A percentile compares a stretch with the other conserved stretches of the same genome.
phyloP scores from a whole-genome alignment of 768 basidiomycete species.

The Chlorophyllum brunneum region DNA sequence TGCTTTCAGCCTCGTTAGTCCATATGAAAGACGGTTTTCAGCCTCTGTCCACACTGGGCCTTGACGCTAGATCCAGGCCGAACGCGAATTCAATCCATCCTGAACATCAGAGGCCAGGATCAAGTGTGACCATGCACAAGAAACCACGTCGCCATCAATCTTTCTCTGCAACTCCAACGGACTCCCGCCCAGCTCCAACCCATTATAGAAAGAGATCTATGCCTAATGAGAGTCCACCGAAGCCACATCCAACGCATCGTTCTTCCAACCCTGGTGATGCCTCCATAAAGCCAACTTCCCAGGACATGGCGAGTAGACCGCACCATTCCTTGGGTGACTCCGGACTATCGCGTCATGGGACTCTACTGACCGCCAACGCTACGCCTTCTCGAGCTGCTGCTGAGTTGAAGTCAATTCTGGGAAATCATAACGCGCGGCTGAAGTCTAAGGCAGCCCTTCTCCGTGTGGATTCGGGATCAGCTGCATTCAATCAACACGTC shows the following conservation, averaged over 20 bases:
- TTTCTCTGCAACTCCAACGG: neutral
- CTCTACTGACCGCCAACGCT: conserved; percentile 49
- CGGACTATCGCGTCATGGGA: conserved; percentile 20
- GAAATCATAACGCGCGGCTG: conserved; percentile 53
- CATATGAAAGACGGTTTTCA: too few relatives aligned
- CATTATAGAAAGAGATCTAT: too few relatives aligned
- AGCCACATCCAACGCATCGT: neutral
- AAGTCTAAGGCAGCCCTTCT: conserved; percentile 48
- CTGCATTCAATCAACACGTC: conserved; percentile 26
- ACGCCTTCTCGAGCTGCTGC: conserved; percentile 46
- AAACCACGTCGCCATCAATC: neutral
- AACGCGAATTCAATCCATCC: too few relatives aligned
- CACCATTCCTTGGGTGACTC: neutral
- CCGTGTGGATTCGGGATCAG: conserved; percentile 23
- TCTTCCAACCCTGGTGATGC: neutral
- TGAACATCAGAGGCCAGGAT: neutral
- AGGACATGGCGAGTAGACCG: neutral
- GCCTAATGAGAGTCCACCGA: neutral
- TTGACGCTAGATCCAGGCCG: too few relatives aligned
- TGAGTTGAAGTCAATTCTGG: conserved; percentile 61
- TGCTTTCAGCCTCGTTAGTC: too few relatives aligned
- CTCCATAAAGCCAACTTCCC: neutral
- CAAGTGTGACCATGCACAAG: neutral
- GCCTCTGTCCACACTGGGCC: neutral
- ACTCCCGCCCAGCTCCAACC: neutral